Evolutionary conservation across 805 yeast genomes (phyloP).

Genomic region (Saccharomycopsis malanga): DNA sequence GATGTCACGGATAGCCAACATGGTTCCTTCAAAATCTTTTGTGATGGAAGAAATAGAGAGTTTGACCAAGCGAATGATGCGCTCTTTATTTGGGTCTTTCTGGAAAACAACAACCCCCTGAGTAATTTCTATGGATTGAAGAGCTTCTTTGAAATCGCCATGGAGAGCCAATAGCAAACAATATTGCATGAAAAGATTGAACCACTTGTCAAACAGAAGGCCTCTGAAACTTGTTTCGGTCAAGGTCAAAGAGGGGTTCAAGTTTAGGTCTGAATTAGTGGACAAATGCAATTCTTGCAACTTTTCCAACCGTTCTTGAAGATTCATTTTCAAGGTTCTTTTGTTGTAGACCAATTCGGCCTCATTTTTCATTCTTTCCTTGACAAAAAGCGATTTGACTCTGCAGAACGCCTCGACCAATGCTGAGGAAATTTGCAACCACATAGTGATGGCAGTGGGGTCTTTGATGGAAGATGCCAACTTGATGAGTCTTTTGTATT

Average conservation of each 20-base stretch:
- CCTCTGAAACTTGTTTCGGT: slow-evolving; percentile 66
- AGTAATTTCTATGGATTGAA: slow-evolving; percentile 65
- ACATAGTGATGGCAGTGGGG: slow-evolving; percentile 57
- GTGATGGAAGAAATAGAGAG: slow-evolving; percentile 49
- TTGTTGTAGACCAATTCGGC: slow-evolving; percentile 32
- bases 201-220: slow-evolving; percentile 73
- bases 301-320: slow-evolving; percentile 69
- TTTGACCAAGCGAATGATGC: slow-evolving; percentile 56
- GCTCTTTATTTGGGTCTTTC: slow-evolving; percentile 53
- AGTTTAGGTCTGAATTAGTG: slow-evolving; percentile 24
- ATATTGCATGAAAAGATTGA: slow-evolving; percentile 71
- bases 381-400: slow-evolving; percentile 71
- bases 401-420: slow-evolving; percentile 76
- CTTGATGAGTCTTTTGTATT: slow-evolving; percentile 46
- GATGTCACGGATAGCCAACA: slow-evolving; percentile 54
- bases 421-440: slow-evolving; percentile 81
- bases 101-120: slow-evolving; percentile 71
- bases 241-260: slow-evolving; percentile 25
- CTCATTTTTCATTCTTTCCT: slow-evolving; percentile 34
- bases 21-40: slow-evolving; percentile 47
- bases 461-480: slow-evolving; percentile 43
- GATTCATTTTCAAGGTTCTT: slow-evolving; percentile 51
- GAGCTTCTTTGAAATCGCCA: slow-evolving; percentile 56
- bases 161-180: slow-evolving; percentile 59
- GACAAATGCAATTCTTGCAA: slow-evolving; percentile 60